phyloP scores from a whole-genome alignment of 768 basidiomycete species.

The Brasilioporus rufonigricans region DNA sequence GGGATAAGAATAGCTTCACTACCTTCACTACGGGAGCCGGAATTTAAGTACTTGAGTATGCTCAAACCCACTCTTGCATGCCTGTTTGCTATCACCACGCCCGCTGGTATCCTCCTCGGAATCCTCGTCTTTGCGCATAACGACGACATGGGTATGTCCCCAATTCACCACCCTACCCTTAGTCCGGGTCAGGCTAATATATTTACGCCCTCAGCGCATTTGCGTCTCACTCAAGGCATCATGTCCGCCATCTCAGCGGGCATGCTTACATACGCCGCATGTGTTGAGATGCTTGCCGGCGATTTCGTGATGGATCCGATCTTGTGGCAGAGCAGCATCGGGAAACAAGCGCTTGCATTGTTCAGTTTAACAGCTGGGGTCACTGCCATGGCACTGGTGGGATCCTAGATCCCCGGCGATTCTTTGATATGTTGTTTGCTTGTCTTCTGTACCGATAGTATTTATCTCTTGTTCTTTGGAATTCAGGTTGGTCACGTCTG shows the following conservation, averaged over 20 bases:
- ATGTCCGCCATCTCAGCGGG: constrained; percentile 83
- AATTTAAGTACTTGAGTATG: constrained; percentile 23
- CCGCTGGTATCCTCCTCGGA: constrained; percentile 63
- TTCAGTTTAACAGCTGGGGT: constrained; percentile 61
- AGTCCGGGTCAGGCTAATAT: neutral
- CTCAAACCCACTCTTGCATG: constrained; percentile 55
- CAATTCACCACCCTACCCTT: neutral
- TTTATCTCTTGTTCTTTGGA: neutral
- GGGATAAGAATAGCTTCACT: constrained; percentile 77
- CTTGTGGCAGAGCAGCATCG: constrained; percentile 39
- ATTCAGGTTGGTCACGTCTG: neutral
- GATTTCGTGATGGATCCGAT: constrained; percentile 76
- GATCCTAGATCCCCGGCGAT: constrained; percentile 18
- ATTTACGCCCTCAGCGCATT: constrained; percentile 33
- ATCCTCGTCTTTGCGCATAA: constrained; percentile 43
- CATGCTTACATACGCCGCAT: constrained; percentile 80
- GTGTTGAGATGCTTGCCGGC: constrained; percentile 84
- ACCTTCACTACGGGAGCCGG: constrained; percentile 37
- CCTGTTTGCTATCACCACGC: constrained; percentile 74
- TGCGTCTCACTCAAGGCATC: constrained; percentile 62
- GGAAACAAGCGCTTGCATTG: constrained; percentile 53
- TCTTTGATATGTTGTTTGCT: neutral
- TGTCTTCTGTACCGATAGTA: neutral
- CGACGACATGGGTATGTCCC: constrained; percentile 24
- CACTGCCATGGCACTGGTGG: constrained; percentile 59